Evolutionary conservation across 306 rosid species (phyloP).

Genomic region (Senna tora): DNA sequence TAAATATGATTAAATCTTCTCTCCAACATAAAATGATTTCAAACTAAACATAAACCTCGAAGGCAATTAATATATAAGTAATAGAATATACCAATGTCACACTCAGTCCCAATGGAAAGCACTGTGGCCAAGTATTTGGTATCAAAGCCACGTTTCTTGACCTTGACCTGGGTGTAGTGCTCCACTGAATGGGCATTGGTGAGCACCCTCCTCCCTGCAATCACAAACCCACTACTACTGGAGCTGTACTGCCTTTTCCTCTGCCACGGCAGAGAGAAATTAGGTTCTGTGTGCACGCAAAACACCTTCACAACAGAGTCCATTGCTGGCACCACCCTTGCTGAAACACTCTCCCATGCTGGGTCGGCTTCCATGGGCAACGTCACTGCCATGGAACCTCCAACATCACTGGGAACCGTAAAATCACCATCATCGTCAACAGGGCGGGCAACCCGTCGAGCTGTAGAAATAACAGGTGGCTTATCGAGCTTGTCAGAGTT

Average conservation of each 20-base stretch:
- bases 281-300: slow-evolving; percentile 91
- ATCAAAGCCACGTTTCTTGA: slow-evolving; percentile 96
- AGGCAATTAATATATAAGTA: slow-evolving; percentile 1
- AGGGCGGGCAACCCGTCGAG: slow-evolving; percentile 46
- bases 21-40: not conserved
- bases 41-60: not conserved
- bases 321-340: slow-evolving; percentile 79
- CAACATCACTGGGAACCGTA: slow-evolving; percentile 38
- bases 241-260: slow-evolving; percentile 89
- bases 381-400: slow-evolving; percentile 5
- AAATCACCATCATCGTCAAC: slow-evolving; percentile 42
- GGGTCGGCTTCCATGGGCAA: slow-evolving; percentile 39
- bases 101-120: slow-evolving; percentile 95
- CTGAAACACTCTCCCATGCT: slow-evolving; percentile 48
- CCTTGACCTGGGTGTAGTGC: slow-evolving; percentile 91
- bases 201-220: slow-evolving; percentile 77
- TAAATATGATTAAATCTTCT: not conserved
- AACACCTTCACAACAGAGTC: slow-evolving; percentile 95
- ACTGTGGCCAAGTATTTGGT: slow-evolving; percentile 94
- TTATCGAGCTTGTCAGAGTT: slow-evolving; percentile 50
- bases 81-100: slow-evolving; percentile 63
- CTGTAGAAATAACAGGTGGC: slow-evolving; percentile 39
- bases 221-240: slow-evolving; percentile 92
- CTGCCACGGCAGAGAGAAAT: slow-evolving; percentile 98
- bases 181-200: slow-evolving; percentile 97